Conservation (phyloP, 208 protist genomes). For the Trypanosoma theileri region DNA sequence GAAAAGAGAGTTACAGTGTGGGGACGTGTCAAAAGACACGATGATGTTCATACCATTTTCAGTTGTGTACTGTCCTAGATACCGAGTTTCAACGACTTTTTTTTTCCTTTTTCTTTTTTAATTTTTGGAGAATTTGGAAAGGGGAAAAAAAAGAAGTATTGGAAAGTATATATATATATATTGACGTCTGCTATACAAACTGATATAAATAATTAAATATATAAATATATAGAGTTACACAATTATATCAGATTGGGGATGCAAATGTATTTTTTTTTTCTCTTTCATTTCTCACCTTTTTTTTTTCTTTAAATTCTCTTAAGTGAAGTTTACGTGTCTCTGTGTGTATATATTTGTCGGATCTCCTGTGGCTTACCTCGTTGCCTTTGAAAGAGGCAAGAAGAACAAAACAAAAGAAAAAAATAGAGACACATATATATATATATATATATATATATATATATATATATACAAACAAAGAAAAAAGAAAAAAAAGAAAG, state of each 20-base stretch:
- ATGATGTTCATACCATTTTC: no score
- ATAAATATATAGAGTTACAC: not conserved
- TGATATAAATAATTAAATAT: conserved; percentile 1
- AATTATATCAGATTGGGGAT: no score
- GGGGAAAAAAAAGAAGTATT: not conserved
- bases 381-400: not conserved
- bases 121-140: not conserved
- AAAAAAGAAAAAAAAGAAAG: not conserved
- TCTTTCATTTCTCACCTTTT: not conserved
- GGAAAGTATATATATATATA: not conserved
- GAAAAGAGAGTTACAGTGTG: no score
- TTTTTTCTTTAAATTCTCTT: not conserved
- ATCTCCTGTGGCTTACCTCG: not conserved
- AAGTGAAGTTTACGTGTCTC: not conserved
- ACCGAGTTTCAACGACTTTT: no score
- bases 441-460: not conserved
- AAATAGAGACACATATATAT: not conserved
- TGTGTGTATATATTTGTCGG: conserved; percentile 4
- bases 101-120: not conserved
- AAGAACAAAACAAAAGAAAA: not conserved
- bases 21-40: no score
- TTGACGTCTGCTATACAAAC: not conserved
- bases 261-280: no score
- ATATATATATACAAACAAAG: not conserved
- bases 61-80: no score